Base-by-base conservation (phyloP, 495 filamentous ascomycete species). In the Aspergillus sparsus region DNA sequence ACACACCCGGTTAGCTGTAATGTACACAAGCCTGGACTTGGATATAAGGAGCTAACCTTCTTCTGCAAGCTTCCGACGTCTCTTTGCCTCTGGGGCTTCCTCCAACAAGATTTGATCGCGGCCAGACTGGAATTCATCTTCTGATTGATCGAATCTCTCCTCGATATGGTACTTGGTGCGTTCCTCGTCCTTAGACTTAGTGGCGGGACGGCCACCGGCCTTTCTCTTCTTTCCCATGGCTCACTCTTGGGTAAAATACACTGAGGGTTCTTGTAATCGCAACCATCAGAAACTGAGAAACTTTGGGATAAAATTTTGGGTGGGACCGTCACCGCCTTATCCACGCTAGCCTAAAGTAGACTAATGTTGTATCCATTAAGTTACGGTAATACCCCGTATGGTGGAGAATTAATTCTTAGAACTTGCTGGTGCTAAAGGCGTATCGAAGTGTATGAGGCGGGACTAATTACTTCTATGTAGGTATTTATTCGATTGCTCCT, bases 81-180 rank as follows among this genome's bases (percentile, higher is more conserved):
- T 85, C 79, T 94, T 97, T 45, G 87, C 83, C 32, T 87, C 85
- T 33, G 88, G 89, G 33, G 79, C 86, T 62, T 93, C 89, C 47
- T 94, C 90, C 31, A 98, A 78, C 65, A 95, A 73, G 54, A 98
- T 84, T 64, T 90, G 86, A 72, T 98, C 93, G 34, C 89, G 84
- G 57, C 89, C 85, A 41, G 90, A 75, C 65, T 89, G 88, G 74
- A 96, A 96, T 60, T 94, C 92, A 74, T 98, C 94, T 66, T 95
- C 90, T 2, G 91, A 93, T 68, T 95, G 87, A 66, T 93, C 91
- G 63, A 97, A 87, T 67, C 93, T 88, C 70, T 89, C 84, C 76
- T 88, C 93, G n/a, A 86, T 83, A 53, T 78, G 65, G 51, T 72
- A 81, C 59, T 77, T 78, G 46, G 77, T 66, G 13, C 63, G 64